A percentile compares a stretch with the other conserved stretches of the same genome.
phyloP scores from a whole-genome alignment of 176 grass and related monocot species.

The Microstegium vimineum region DNA sequence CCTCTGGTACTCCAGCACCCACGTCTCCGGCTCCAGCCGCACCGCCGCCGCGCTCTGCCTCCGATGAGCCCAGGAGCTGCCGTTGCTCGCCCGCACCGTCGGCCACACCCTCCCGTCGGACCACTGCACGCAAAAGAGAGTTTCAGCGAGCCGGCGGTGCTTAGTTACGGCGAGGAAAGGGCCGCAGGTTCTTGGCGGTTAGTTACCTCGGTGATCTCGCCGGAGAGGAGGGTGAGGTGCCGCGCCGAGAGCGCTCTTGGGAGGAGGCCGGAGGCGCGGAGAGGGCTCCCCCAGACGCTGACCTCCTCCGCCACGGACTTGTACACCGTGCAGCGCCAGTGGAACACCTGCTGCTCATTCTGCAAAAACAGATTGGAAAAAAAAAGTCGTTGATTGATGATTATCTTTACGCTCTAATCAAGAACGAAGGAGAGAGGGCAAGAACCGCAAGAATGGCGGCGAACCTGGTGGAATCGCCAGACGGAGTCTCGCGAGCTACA shows the following conservation, averaged over 20 bases:
- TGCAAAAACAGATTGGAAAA: conserved; percentile 2
- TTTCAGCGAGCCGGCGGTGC: background rate
- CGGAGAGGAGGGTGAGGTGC: conserved; percentile 67
- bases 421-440: background rate
- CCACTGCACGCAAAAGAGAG: conserved; percentile 52
- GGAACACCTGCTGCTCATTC: conserved; percentile 60
- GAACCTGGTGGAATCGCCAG: conserved; percentile 76
- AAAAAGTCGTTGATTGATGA: background rate
- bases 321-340: conserved; percentile 83
- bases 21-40: conserved; percentile 60
- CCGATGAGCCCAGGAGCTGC: conserved; percentile 58
- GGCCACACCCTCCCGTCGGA: conserved; percentile 47
- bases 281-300: conserved; percentile 81
- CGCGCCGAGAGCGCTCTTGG: conserved; percentile 37
- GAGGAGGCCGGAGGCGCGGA: conserved; percentile 63
- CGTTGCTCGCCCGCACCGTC: conserved; percentile 49
- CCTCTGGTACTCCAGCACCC: conserved; percentile 81
- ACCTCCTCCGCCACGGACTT: conserved; percentile 74
- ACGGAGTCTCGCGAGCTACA: conserved; percentile 56
- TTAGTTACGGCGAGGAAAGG: background rate
- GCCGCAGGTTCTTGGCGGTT: background rate
- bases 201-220: conserved; percentile 76
- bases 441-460: background rate
- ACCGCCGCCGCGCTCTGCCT: conserved; percentile 40
- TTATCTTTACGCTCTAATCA: background rate